Evolutionary conservation across 192 early-diverging fungal species (phyloP).

Genomic region (Linnemannia zychae): DNA sequence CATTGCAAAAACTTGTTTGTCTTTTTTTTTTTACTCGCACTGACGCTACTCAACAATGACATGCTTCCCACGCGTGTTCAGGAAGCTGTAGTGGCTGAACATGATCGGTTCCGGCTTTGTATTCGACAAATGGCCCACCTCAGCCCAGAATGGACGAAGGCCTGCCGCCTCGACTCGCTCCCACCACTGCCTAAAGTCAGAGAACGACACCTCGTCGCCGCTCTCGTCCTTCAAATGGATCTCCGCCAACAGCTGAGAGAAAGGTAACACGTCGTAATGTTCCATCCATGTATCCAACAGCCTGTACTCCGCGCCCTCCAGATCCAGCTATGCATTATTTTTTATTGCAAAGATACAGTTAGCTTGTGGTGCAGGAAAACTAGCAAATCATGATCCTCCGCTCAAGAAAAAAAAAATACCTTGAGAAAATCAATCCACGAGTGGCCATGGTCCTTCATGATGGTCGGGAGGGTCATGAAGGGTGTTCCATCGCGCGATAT

Average conservation of each 20-base stretch:
- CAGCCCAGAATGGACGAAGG: conserved; percentile 23
- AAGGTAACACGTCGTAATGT: not conserved
- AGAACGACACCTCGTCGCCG: not conserved
- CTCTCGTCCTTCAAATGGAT: not conserved
- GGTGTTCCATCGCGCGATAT: not conserved
- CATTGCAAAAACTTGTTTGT: no score
- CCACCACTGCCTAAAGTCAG: conserved; percentile 5
- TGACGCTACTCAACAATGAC: not conserved
- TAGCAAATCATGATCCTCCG: not conserved
- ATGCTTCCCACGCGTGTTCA: conserved; percentile 15
- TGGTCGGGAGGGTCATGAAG: conserved; percentile 5
- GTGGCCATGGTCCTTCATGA: conserved; percentile 24
- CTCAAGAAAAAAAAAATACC: not conserved
- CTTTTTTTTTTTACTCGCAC: no score
- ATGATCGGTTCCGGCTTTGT: not conserved
- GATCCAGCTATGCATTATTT: conserved; percentile 3
- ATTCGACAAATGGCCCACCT: not conserved
- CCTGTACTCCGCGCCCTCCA: conserved; percentile 20
- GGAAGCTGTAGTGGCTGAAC: conserved; percentile 17
- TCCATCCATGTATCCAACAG: not conserved
- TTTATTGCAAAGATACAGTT: no score
- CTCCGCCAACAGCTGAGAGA: conserved; percentile 17
- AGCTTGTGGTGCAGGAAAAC: no score
- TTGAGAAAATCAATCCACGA: conserved; percentile 28
- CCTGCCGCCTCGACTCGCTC: conserved; percentile 5